Base-by-base conservation (phyloP, 108 stramenopile species). In the Heterococcus sp. region DNA sequence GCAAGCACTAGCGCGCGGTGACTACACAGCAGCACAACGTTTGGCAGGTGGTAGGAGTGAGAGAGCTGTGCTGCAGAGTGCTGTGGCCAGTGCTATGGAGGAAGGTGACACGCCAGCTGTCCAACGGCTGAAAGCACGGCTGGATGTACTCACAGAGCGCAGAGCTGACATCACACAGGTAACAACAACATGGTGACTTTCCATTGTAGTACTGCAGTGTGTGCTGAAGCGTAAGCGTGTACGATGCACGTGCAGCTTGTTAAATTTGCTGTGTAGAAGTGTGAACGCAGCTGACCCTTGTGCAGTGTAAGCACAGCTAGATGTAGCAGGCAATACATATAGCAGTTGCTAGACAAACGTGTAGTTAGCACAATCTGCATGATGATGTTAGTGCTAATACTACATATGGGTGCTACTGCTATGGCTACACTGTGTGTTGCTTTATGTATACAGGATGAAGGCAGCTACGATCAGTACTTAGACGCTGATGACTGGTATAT, bases 401-500 rank as follows among this genome's bases (percentile, higher is more conserved):
- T 58, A 21, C 46, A 21, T 58, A 21, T 58, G n/a, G n/a, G n/a
- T n/a, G n/a, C n/a, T n/a, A n/a, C n/a, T 58, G 46, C 8, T 58
- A 21, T 58, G 14, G 46, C 46, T 58, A 14, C 46, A 21, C 46
- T 58, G 8, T 58, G 46, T 58, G n/a, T n/a, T n/a, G n/a, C n/a
- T n/a, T n/a, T n/a, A n/a, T n/a, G n/a, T n/a, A n/a, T n/a, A n/a
- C 75, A 76, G 75, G 75, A 76, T 40, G 75, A 37, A 46, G 75
- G 75, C 2, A 27, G 68, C 28, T 67, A 78, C 34, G 68, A 78
- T 29, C 85, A 89, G 34, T 93, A 90, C 82, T 84, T 95, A 21
- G 95, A 95, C 78, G 84, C 90, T 72, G 95, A 95, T 69, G 91
- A 93, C 37, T 95, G 95, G 95, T 95, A 95, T 75, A 91, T 93